A percentile compares a stretch with the other conserved stretches of the same genome.
Evolutionary conservation across 2,329 filamentous ascomycete genomes (phyloP).

Genomic region (Colletotrichum simmondsii): DNA sequence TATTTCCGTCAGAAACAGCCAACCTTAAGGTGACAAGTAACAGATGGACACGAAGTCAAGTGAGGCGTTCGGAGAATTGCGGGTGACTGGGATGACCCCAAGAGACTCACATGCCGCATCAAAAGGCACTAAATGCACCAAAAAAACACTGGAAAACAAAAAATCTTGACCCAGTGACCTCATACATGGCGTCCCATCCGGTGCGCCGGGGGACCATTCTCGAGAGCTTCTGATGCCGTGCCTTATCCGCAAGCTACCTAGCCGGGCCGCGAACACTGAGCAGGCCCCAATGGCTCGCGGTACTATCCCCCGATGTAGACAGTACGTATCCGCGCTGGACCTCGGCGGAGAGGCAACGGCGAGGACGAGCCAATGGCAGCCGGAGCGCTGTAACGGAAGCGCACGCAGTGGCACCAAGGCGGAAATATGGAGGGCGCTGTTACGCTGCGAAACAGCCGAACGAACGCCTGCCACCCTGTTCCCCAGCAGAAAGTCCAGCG

Average conservation of each 20-base stretch:
- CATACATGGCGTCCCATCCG: conserved; percentile 25
- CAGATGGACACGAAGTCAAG: conserved; percentile 17
- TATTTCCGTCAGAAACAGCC: conserved; percentile 9
- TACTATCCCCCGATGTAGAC: not conserved
- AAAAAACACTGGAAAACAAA: conserved; percentile 2
- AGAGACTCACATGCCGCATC: conserved; percentile 29
- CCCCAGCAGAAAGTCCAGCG: conserved; percentile 22
- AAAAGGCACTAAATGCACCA: not conserved
- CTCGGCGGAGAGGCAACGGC: conserved; percentile 33
- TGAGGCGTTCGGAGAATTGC: conserved; percentile 25
- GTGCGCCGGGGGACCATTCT: conserved; percentile 21
- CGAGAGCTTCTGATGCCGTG: conserved; percentile 14
- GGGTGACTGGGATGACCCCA: conserved; percentile 22
- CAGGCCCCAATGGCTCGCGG: not conserved
- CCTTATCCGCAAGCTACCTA: conserved; percentile 28
- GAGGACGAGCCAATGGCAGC: conserved; percentile 23
- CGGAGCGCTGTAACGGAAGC: conserved; percentile 35
- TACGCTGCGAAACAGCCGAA: conserved; percentile 34
- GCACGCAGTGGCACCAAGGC: conserved; percentile 19
- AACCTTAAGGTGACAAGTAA: conserved; percentile 2
- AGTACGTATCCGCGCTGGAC: conserved; percentile 24
- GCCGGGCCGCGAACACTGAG: not conserved
- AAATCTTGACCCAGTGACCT: conserved; percentile 26
- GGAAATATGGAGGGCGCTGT: conserved; percentile 33
- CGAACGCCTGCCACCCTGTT: conserved; percentile 31